phyloP scores from a whole-genome alignment of 768 basidiomycete genomes.

The Amanita jacksonii region DNA sequence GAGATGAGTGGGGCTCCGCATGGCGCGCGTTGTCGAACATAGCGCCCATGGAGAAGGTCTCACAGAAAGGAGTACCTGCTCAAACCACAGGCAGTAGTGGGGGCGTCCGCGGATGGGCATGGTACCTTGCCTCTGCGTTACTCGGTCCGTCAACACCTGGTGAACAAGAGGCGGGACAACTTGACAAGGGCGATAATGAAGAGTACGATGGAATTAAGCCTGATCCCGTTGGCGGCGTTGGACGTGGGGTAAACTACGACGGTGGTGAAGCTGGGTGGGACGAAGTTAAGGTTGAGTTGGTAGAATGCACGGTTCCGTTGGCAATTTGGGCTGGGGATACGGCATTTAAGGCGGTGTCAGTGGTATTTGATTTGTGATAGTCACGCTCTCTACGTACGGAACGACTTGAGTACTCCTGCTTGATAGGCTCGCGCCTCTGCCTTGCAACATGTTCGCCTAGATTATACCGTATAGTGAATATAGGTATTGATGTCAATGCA shows the following conservation, averaged over 20 bases:
- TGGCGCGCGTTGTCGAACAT: slow-evolving; percentile 51
- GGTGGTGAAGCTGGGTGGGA: slow-evolving; percentile 55
- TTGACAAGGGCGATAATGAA: slow-evolving; percentile 29
- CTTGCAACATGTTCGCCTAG: too few relatives aligned
- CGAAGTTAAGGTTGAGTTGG: slow-evolving; percentile 69
- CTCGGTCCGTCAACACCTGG: slow-evolving; percentile 20
- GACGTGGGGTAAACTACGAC: slow-evolving; percentile 40
- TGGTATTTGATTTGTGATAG: slow-evolving; percentile 70
- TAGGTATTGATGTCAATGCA: too few relatives aligned
- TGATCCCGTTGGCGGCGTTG: slow-evolving; percentile 39
- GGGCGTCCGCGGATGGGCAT: slow-evolving; percentile 20
- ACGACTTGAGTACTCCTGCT: too few relatives aligned
- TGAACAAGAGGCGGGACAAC: slow-evolving; percentile 49
- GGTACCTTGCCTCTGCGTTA: slow-evolving; percentile 29
- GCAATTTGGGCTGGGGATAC: slow-evolving; percentile 86
- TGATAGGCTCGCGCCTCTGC: too few relatives aligned
- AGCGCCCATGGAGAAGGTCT: slow-evolving; percentile 49
- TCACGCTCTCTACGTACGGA: too few relatives aligned
- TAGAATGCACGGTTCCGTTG: slow-evolving; percentile 91
- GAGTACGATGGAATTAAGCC: slow-evolving; percentile 42
- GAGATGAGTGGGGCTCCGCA: slow-evolving; percentile 64
- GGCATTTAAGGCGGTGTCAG: slow-evolving; percentile 69
- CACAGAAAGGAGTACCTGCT: slow-evolving; percentile 28
- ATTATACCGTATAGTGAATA: too few relatives aligned
- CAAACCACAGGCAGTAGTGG: background rate